Percentiles rank a stretch among this genome's conserved stretches.
Evolutionary conservation across 2,329 filamentous ascomycete species (phyloP).

Genomic region (Trichophyton verrucosum): DNA sequence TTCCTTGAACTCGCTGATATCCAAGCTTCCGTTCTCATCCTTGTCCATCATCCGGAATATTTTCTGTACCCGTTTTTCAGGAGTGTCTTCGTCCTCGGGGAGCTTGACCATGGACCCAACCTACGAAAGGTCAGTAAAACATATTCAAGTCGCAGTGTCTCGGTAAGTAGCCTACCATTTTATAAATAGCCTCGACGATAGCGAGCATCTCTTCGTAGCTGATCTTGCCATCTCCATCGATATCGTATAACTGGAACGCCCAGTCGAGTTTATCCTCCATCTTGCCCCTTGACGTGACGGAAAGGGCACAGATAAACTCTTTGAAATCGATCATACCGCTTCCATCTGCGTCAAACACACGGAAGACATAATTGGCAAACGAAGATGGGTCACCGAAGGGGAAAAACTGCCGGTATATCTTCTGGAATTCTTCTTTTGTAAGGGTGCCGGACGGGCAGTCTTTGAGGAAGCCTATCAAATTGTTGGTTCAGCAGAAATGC

Average conservation of each 20-base stretch:
- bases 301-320: constrained; percentile 96
- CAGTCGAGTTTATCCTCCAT: constrained; percentile 99
- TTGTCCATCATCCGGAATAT: constrained; percentile 99
- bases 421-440: constrained; percentile 97
- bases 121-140: constrained; percentile 34
- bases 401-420: constrained; percentile 99
- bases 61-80: constrained; percentile 94
- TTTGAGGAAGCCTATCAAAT: constrained; percentile 71
- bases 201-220: constrained; percentile 98
- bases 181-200: constrained; percentile 98
- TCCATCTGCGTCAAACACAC: constrained; percentile 96
- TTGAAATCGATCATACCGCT: constrained; percentile 98
- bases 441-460: constrained; percentile 95
- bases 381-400: constrained; percentile 94
- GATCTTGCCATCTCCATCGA: constrained; percentile 97
- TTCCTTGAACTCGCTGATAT: constrained; percentile 98
- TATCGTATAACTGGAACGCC: constrained; percentile 99
- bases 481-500: background rate
- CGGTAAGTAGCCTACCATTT: constrained; percentile 58
- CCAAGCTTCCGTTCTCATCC: constrained; percentile 93
- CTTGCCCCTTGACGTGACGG: constrained; percentile 90
- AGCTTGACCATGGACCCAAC: constrained; percentile 99
- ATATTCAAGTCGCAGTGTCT: background rate
- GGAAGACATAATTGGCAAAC: constrained; percentile 98
- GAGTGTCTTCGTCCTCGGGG: constrained; percentile 95